These are phyloP conservation scores for Capsicum baccatum DNA, from an alignment of 257 asterid genomes.

Conservation along the genomic window DNA sequence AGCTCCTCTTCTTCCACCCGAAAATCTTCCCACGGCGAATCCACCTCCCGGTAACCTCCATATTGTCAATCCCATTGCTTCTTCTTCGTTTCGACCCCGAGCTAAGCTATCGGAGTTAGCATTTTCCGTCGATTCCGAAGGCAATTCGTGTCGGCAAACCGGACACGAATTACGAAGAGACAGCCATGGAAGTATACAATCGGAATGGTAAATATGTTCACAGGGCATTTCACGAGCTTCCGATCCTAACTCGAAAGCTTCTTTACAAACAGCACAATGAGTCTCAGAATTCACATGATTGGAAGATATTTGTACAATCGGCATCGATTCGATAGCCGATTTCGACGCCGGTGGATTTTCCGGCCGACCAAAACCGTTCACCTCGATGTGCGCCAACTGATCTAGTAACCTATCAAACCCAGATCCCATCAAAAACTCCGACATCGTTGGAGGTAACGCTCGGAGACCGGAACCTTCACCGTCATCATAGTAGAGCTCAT, in stretches of 20 bases:
- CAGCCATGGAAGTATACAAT: conserved; percentile 72
- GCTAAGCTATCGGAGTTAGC: neutral
- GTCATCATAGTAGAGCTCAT: conserved; percentile 66
- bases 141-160: conserved; percentile 65
- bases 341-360: conserved; percentile 68
- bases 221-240: conserved; percentile 73
- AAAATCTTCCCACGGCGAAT: conserved; percentile 33
- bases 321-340: conserved; percentile 60
- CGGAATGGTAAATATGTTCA: conserved; percentile 63
- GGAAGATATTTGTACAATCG: conserved; percentile 39
- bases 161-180: conserved; percentile 66
- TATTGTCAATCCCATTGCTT: conserved; percentile 31
- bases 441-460: conserved; percentile 60
- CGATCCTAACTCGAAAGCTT: conserved; percentile 60
- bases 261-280: conserved; percentile 71
- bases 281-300: conserved; percentile 53
- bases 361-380: conserved; percentile 53
- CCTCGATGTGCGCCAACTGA: conserved; percentile 64
- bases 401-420: conserved; percentile 66
- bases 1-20: conserved; percentile 35
- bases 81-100: conserved; percentile 21
- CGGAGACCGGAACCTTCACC: conserved; percentile 64
- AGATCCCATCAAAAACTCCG: conserved; percentile 66
- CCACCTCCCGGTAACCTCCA: conserved; percentile 38
- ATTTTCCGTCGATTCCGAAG: conserved; percentile 46